Base-by-base conservation (phyloP, 2,329 filamentous ascomycete species). In the Colletotrichum cereale region DNA sequence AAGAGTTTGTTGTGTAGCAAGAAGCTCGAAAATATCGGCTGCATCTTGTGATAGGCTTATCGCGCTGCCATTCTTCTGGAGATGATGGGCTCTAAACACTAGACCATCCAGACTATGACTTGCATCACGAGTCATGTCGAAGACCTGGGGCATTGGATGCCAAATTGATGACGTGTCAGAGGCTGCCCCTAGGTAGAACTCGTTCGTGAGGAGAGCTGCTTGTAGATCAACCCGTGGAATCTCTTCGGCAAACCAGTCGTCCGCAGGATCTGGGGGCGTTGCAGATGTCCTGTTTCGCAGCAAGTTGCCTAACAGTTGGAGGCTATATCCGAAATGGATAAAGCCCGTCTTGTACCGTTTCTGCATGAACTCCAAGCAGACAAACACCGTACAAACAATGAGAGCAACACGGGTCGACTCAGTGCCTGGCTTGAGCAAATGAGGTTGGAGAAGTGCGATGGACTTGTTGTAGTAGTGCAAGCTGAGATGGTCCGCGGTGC, bases 161-260 rank as follows among this genome's bases (percentile, higher is more conserved):
- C 44, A 52, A 12, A n/a, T n/a, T 1, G 12, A 52, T 8, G 47
- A 31, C 31, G n/a, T 24, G 38, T 56, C 12, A 2, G 31, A 2
- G 24, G 34, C 53, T 16, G 31, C 12, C 10, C 52, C 42, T 6
- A 18, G 6, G 34, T 50, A 42, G 12, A 44, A 21, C 40, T 57
- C 52, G 12, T 42, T 60, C 16, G 53, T 70, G 26, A 78, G 75
- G 5, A 79, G 74, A n/a, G 75, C 74, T 16, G 75, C 65, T 66
- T 78, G 77, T 2, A 80, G 65, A 47, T 79, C 76, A 5, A 80
- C 72, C 34, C 78, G 76, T 0, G 77, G 75, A 40, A 87, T 84
- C 2, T 79, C 80, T 67, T 85, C 83, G 3, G 82, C 72, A 21
- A 88, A 82, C 78, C 81, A 84, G 48, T 82, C 78, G 55, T 87